phyloP scores from a whole-genome alignment of 345 rosid species.

The Limnanthes douglasii region DNA sequence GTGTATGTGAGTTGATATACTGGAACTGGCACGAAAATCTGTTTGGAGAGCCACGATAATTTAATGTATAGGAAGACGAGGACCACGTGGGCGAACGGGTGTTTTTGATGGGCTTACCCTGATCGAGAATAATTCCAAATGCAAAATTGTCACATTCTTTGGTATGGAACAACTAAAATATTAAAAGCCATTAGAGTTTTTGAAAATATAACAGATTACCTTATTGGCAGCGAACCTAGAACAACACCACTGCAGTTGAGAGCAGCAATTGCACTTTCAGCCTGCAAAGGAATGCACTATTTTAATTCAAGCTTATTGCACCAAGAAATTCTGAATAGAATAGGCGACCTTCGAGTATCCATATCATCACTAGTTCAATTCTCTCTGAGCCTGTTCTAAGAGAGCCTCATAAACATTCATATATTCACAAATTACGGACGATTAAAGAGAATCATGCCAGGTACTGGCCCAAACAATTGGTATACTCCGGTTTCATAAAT shows the following conservation, averaged over 20 bases:
- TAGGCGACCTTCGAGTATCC: no score
- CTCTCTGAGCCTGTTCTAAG: no score
- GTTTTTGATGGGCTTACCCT: slow-evolving; percentile 99
- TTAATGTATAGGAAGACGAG: slow-evolving; percentile 61
- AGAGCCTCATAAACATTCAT: no score
- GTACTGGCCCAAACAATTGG: no score
- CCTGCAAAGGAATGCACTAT: slow-evolving; percentile 37
- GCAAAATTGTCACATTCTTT: not conserved
- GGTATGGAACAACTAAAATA: no score
- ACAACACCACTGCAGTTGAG: slow-evolving; percentile 91
- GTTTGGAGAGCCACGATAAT: slow-evolving; percentile 3
- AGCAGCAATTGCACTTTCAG: slow-evolving; percentile 95
- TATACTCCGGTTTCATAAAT: no score
- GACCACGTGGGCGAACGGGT: slow-evolving; percentile 84
- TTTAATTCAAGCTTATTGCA: not conserved
- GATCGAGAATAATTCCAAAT: slow-evolving; percentile 7
- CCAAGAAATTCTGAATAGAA: no score
- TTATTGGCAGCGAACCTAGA: slow-evolving; percentile 81
- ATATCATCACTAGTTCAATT: no score
- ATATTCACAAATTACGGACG: no score
- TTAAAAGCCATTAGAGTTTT: not conserved
- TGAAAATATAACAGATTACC: slow-evolving; percentile 15
- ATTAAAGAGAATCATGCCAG: no score
- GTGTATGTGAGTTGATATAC: slow-evolving; percentile 18
- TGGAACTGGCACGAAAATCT: slow-evolving; percentile 9